phyloP scores from a whole-genome alignment of 192 early-diverging fungal species.

The Coemansia sp. region DNA sequence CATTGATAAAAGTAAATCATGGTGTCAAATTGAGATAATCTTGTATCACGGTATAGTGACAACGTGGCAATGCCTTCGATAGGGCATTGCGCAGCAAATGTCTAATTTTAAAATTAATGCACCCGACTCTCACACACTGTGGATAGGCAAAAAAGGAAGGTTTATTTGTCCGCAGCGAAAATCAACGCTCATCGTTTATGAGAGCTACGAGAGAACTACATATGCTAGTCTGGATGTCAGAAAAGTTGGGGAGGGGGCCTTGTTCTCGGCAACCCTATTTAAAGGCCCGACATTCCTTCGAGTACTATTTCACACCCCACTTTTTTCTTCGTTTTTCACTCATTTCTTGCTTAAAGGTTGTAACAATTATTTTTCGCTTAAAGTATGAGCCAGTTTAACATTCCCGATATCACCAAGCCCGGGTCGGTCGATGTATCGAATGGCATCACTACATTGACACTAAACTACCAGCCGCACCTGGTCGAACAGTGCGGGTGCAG shows the following conservation, averaged over 20 bases:
- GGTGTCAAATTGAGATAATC: background rate
- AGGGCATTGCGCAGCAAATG: background rate
- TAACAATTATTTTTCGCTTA: background rate
- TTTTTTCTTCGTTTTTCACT: background rate
- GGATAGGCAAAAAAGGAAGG: background rate
- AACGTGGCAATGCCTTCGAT: background rate
- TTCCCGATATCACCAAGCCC: conserved; percentile 36
- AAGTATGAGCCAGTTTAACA: conserved; percentile 34
- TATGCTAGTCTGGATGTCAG: background rate
- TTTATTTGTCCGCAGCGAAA: background rate
- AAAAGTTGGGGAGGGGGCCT: background rate
- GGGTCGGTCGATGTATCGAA: conserved; percentile 31
- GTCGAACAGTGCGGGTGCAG: conserved; percentile 31
- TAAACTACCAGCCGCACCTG: conserved; percentile 31
- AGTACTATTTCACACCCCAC: conserved; percentile 1
- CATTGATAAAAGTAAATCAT: background rate
- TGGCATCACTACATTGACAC: conserved; percentile 22
- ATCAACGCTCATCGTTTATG: background rate
- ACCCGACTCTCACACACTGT: background rate
- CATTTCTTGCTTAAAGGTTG: background rate
- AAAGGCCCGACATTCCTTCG: background rate
- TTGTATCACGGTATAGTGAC: background rate
- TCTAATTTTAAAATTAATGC: conserved; percentile 1
- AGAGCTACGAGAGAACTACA: no score
- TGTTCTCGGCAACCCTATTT: background rate